Base-by-base conservation (phyloP, 1,139 yeast species). In the Geotrichum reessii region DNA sequence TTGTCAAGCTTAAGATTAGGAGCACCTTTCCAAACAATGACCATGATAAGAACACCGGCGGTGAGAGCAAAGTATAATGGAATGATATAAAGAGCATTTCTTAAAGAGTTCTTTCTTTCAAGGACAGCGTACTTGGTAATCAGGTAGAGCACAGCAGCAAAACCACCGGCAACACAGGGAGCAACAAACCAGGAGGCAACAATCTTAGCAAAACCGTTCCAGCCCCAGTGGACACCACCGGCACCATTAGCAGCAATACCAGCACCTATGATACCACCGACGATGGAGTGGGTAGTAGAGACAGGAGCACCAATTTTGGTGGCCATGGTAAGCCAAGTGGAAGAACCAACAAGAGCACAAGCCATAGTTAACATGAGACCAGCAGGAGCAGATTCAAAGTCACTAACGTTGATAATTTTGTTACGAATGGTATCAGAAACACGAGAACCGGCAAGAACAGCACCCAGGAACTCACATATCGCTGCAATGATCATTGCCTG, bases 101-200 rank as follows among this genome's bases (percentile, higher is more conserved):
- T 76, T 50, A 83, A 69, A 4, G 84, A 74, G 61, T 75, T 68
- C 66, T 82, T 82, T 62, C 85, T 71, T 69, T 86, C 90, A 67
- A 86, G 77, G 37, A 86, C 87, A 56, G 71, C 66, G 66, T 69
- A 84, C 71, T 86, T 87, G 60, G 86, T 80, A 58, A 82, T 71
- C 62, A 84, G 72, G 71, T 85, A 86, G 58, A 83, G 72, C 52
- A 81, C 73, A 3, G 87, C 72, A 2, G 89, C 84, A 65, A 87
- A 80, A 40, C 71, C 66, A 65, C 91, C 92, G 21, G 92, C 86
- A 63, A 86, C 75, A 21, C 78, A 71, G n/a, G 95, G 93, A 14
- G 93, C 91, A 73, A 86, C 83, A 68, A 85, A 84, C 92, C 93
- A 86, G 12, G 91, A 84, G 3, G 93, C 93, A 63, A 85, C 81